Evolutionary conservation across 2,329 filamentous ascomycete genomes (phyloP), one percentile per base, ranked within the genome.

Genomic region (Pseudogymnoascus sp.): DNA sequence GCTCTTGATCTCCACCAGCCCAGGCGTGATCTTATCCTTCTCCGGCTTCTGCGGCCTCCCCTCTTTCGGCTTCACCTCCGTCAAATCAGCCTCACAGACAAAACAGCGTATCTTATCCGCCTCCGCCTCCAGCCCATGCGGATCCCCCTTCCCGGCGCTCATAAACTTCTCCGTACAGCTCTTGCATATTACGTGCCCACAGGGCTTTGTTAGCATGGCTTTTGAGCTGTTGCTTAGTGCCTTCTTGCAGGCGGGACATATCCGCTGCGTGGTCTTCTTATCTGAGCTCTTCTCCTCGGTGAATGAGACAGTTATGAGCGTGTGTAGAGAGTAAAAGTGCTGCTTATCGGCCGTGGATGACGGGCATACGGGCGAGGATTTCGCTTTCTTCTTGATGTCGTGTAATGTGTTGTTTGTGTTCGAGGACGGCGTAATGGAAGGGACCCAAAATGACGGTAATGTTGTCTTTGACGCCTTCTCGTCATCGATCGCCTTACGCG

Each of bases 371-470:
- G 92, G 91, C 4, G 81, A 79, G 26, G 83, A 77, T 72, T 95
- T 96, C 61, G 78, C 73, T 62, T 85, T 82, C 72, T 85, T 87
- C n/a, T 76, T 76, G 40, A 83, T 77, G 6, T 82, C 76, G 71
- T 86, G 79, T 62, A 86, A 78, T 62, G 81, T 78, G 60, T 80
- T 77, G 57, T 83, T 83, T 38, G 81, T 83, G 64, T 87, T 85
- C 53, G 84, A 83, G 0, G 81, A 80, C 0, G 91, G 91, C 0
- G 90, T 96, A 64, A 93, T 83, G 0, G 89, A 90, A 0, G 92
- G 93, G 1, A 93, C 88, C 95, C 93, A 97, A 77, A 97, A 97
- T 0, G 91, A 96, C 0, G 91, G 90, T 0, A 96, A 78, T 15
- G 83, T 82, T 1, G 85, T 83, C 75, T 88, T 90, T 8, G 83